Base-by-base conservation (phyloP, 176 grass and related monocot genomes). In the Avena sativa region DNA sequence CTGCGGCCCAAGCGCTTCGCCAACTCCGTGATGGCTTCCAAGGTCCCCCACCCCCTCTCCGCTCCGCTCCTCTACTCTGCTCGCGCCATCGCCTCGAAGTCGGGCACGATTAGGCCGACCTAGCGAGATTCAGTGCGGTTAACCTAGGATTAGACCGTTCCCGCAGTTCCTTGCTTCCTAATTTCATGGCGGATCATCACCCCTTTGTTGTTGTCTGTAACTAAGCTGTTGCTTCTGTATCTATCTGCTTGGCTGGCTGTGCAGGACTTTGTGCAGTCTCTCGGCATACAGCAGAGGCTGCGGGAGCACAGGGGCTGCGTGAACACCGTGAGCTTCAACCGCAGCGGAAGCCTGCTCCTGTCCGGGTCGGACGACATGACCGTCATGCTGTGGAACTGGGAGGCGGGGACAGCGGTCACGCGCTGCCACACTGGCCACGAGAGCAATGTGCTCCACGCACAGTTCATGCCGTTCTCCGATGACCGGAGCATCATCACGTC, bases 331-430 rank as follows among this genome's bases (percentile, higher is more conserved):
- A 92, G 84, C 81, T 95, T 98, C 49, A 95, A 88, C 50, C 36
- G 30, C 9, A 92, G 91, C 40, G 96, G 96, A 56, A 91, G 79
- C 12, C 76, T 95, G 79, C 90, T 98, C 21, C 30, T 98, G 36
- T 95, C 96, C 4, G 91, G 96, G 0, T 91, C 96, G 0, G 91
- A 98, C 16, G 96, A 98, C 68, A 74, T 65, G 82, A 91, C 36
- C 21, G 44, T 92, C 10, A 84, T 84, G 57, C 49, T 98, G n/a
- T 94, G 93, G 96, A 71, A 95, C 77, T 98, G 96, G 96, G 84
- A 91, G n/a, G 69, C 56, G 21, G 88, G 40, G 0, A 43, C 10
- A 49, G 43, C 81, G 2, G 73, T 80, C 23, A 58, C 60, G 8
- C 70, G 86, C 2, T 75, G 93, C 78, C 78, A 93, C 86, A 91